Base-by-base conservation (phyloP, 2,329 filamentous ascomycete genomes). In the Paraconiothyrium sp. region DNA sequence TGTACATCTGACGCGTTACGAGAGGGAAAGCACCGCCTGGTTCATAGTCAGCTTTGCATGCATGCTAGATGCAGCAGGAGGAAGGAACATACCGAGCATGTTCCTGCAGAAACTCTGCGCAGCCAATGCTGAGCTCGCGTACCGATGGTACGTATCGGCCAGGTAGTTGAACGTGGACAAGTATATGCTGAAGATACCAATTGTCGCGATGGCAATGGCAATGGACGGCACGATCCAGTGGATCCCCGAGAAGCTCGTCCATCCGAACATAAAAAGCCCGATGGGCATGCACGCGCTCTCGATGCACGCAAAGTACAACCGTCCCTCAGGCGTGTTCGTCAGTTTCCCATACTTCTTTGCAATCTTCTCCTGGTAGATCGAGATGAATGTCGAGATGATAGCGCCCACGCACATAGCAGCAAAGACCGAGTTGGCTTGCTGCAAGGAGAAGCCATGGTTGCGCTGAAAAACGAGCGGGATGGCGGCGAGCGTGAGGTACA, bases 101-200 rank as follows among this genome's bases (percentile, higher is more conserved):
- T 97, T 97, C 11, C 94, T 87, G 70, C 92, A 94, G 75, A 92
- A 96, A 16, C 88, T 91, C 80, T 97, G 93, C 0, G 93, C 92
- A 0, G 94, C 94, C 6, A 97, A 82, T 0, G 94, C 93, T 0
- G 92, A 95, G 43, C 90, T 93, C 0, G 94, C 92, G 71, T 94
- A 97, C 2, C 86, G 84, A 73, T 93, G 90, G 77, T 97, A 97
- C 1, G 90, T 90, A 74, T 97, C 94, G 22, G 93, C 93, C 1
- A 97, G 84, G 70, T 97, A 97, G 75, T 97, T 97, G 81, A 97
- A 97, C 0, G 93, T 92, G 2, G 93, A 90, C 1, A 97, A 85
- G 73, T 77, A 76, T 39, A 97, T 88, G 44, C 88, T 90, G 76
- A 92, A 94, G 66, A 97, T 96, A 4, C 32, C 94, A 90, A 94